Evolutionary conservation across 2,329 filamentous ascomycete genomes (phyloP).

Genomic region (Paecilomyces fulvus): DNA sequence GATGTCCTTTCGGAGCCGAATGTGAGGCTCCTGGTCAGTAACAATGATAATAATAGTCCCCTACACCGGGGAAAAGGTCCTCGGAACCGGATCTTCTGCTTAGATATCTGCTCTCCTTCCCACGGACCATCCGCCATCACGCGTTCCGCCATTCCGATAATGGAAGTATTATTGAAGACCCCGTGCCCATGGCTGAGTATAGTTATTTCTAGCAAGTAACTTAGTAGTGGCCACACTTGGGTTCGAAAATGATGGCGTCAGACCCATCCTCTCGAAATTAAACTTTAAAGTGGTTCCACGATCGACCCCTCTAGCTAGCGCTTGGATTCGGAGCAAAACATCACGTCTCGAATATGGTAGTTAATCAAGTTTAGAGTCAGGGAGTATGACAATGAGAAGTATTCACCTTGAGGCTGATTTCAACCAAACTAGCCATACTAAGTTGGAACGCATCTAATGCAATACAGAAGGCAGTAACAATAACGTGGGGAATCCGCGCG

Average conservation of each 20-base stretch:
- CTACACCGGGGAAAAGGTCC: neutral
- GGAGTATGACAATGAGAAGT: neutral
- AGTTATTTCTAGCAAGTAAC: neutral
- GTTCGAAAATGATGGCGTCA: neutral
- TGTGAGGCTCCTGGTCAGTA: neutral
- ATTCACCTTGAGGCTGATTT: neutral
- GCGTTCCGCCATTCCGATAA: neutral
- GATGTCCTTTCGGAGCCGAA: neutral
- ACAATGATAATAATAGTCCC: neutral
- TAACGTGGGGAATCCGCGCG: neutral
- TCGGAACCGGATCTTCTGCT: neutral
- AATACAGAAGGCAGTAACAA: neutral
- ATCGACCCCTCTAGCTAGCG: neutral
- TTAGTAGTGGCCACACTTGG: neutral
- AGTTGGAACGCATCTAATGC: neutral
- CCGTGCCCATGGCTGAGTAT: neutral
- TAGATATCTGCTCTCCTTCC: neutral
- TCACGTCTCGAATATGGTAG: neutral
- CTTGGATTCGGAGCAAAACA: neutral
- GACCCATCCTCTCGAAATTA: neutral
- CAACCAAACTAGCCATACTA: neutral
- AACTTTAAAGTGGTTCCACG: neutral
- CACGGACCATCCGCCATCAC: neutral
- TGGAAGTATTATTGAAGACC: neutral
- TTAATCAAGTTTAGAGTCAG: neutral